phyloP scores from a whole-genome alignment of 768 basidiomycete species.

The Tylopilus sp. region DNA sequence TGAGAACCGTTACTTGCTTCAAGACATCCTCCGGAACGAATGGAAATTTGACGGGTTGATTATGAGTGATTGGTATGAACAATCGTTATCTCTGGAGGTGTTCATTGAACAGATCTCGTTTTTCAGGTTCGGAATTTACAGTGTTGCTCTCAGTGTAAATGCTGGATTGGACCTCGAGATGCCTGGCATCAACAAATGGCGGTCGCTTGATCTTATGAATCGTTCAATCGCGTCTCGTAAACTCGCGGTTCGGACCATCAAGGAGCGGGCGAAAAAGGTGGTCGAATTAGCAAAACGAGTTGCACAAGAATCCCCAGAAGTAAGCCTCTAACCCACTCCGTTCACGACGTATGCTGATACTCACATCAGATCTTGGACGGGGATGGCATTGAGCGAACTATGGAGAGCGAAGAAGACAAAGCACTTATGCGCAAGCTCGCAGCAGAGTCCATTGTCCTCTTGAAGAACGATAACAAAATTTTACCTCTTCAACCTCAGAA shows the following conservation, averaged over 20 bases:
- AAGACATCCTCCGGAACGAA: constrained; percentile 63
- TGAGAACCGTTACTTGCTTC: constrained; percentile 59
- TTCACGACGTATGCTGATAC: background rate
- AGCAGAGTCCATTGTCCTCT: constrained; percentile 65
- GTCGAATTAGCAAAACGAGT: constrained; percentile 69
- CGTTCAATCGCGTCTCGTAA: constrained; percentile 60
- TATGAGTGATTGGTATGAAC: constrained; percentile 76
- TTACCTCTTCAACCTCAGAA: constrained; percentile 35
- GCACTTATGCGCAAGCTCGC: constrained; percentile 65
- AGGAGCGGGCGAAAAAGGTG: constrained; percentile 62
- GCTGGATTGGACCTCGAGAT: constrained; percentile 82
- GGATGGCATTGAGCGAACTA: constrained; percentile 62
- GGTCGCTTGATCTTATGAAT: constrained; percentile 63
- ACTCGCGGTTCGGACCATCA: constrained; percentile 59
- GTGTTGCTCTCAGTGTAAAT: constrained; percentile 59
- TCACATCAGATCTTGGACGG: constrained; percentile 58
- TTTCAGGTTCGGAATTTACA: constrained; percentile 68
- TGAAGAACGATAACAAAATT: constrained; percentile 61
- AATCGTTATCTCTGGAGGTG: background rate
- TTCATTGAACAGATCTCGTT: background rate
- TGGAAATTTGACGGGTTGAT: constrained; percentile 73
- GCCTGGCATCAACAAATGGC: constrained; percentile 76
- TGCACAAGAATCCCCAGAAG: constrained; percentile 64
- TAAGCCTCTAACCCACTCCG: constrained; percentile 16
- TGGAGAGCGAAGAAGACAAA: constrained; percentile 60